Conservation (phyloP, 805 yeast species). For the Spathaspora sp. region DNA sequence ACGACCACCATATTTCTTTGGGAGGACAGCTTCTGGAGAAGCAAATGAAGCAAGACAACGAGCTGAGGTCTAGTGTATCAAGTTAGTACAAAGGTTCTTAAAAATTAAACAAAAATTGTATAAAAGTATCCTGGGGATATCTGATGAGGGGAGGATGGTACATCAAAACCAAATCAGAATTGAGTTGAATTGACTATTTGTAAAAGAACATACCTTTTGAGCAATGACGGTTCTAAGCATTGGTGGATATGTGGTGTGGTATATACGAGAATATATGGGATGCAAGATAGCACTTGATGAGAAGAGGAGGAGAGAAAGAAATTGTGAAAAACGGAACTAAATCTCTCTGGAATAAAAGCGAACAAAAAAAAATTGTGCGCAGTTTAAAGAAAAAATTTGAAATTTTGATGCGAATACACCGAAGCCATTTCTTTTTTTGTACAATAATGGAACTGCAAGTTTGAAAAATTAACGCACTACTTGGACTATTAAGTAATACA, state of each 20-base stretch:
- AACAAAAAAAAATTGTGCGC: not conserved
- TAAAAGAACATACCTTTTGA: slow-evolving; percentile 9
- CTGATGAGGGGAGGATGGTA: not conserved
- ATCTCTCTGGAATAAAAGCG: not conserved
- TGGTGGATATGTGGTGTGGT: not conserved
- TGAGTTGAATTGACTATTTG: not conserved
- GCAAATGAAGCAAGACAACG: slow-evolving; percentile 55
- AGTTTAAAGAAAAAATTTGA: not conserved
- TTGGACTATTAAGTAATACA: not conserved
- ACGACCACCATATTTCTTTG: slow-evolving; percentile 92
- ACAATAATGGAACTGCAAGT: not conserved
- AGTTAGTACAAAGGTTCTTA: slow-evolving; percentile 21
- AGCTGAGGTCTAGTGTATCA: slow-evolving; percentile 20
- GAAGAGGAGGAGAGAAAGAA: not conserved
- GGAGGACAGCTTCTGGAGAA: slow-evolving; percentile 61
- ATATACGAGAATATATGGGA: not conserved
- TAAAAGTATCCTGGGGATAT: too few species aligned
- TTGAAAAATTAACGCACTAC: not conserved
- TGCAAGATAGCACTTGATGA: not conserved
- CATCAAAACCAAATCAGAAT: not conserved
- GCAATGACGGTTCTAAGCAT: slow-evolving; percentile 13
- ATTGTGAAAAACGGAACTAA: not conserved
- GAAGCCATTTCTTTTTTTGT: not conserved
- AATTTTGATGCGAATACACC: not conserved
- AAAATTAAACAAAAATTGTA: not conserved